Conservation (phyloP, 2,329 filamentous ascomycete genomes). For the Mycogone perniciosa region DNA sequence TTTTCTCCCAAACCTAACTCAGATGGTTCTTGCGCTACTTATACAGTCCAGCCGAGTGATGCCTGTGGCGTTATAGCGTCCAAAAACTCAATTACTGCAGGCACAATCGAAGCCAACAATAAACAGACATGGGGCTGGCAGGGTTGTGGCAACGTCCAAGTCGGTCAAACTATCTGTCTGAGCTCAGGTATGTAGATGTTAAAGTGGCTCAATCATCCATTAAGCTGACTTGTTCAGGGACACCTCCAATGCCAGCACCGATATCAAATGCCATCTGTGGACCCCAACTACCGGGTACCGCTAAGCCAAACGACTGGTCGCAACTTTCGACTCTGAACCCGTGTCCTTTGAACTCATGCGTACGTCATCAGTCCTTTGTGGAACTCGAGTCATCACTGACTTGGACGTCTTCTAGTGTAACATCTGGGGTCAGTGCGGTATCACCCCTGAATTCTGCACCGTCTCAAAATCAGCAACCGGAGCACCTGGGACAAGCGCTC, state of each 20-base stretch:
- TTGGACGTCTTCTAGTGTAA: constrained; percentile 35
- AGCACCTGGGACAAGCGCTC: constrained; percentile 21
- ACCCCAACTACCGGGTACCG: constrained; percentile 25
- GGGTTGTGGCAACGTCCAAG: constrained; percentile 21
- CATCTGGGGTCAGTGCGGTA: constrained; percentile 41
- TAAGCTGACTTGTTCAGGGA: too few relatives aligned
- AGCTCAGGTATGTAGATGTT: constrained; percentile 20
- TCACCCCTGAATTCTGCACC: constrained; percentile 37
- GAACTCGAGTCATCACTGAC: constrained; percentile 1
- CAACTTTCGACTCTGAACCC: constrained; percentile 19
- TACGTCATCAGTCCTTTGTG: too few relatives aligned
- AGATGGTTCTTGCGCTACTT: constrained; percentile 25
- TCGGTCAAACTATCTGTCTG: constrained; percentile 26
- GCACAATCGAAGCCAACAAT: constrained; percentile 15
- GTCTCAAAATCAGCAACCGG: constrained; percentile 23
- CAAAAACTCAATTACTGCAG: not conserved
- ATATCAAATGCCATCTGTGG: constrained; percentile 28
- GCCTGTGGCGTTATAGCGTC: constrained; percentile 22
- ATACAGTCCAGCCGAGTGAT: constrained; percentile 20
- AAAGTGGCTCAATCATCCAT: too few relatives aligned
- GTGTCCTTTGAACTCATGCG: constrained; percentile 24
- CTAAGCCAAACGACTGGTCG: constrained; percentile 19
- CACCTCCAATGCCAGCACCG: constrained; percentile 27
- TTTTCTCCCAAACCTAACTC: constrained; percentile 21
- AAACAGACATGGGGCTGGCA: constrained; percentile 26